Evolutionary conservation across 2,329 filamentous ascomycete genomes (phyloP), one percentile per base, ranked within the genome.

Genomic region (Beauveria sp.): DNA sequence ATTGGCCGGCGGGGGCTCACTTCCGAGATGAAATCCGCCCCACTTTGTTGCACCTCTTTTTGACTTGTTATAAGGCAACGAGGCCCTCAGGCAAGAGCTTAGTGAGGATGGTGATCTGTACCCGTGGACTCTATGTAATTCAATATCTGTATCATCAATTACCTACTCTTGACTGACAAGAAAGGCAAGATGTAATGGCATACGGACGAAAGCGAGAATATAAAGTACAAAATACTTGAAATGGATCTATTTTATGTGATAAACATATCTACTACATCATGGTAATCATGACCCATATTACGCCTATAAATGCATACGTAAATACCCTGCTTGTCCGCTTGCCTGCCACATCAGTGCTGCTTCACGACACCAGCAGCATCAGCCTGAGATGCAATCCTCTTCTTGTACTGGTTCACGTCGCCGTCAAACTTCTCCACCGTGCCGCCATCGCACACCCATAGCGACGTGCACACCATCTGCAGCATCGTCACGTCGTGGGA

Each of bases 401-500:
- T 96, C 87, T 99, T 99, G 80, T 99, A 99, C 64, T 90, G 87
- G 76, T 96, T 90, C 57, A 99, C 92, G 68, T 96, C 92, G 40
- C 94, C 94, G 63, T 89, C 86, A 77, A 99, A 99, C 78, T 97
- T 92, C 83, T 96, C 91, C 22, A 99, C 92, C 1, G 88, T 94
- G 10, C 94, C 94, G 62, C 88, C 81, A 73, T 99, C 94, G 71
- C 94, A 99, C 64, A 99, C 93, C 94, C 94, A 99, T 70, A 99
- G 77, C 72, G 88, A 94, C 55, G 82, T 94, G 76, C 94, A 99
- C 43, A 99, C 94, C 58, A 90, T 96, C 79, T 96, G 92, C 74
- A 99, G 75, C 91, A 99, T 97, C 1, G 94, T 97, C 59, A 99
- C 94, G 72, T 99, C 94, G 88, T 99, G 94, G 70, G 90, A 96